Evolutionary conservation across 805 yeast genomes (phyloP).

Genomic region (Suhomyces sp.): DNA sequence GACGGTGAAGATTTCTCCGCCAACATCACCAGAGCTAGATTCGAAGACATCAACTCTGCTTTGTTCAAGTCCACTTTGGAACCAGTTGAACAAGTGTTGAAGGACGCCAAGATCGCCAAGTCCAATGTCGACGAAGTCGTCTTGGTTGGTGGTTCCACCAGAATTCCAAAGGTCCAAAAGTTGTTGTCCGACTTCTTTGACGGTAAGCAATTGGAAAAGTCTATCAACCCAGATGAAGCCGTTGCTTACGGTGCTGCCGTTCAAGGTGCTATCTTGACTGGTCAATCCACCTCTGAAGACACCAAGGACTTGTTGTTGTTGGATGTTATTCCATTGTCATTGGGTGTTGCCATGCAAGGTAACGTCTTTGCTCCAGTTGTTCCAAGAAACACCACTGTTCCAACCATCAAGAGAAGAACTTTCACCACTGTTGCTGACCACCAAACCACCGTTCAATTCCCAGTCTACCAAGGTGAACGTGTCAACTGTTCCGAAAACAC

Average conservation of each 20-base stretch:
- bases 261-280: constrained; percentile 51
- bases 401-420: constrained; percentile 50
- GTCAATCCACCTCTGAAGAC: constrained; percentile 48
- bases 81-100: constrained; percentile 50
- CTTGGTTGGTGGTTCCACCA: constrained; percentile 51
- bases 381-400: constrained; percentile 51
- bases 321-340: constrained; percentile 50
- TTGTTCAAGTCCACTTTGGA: constrained; percentile 50
- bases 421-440: constrained; percentile 52
- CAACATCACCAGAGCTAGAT: constrained; percentile 50
- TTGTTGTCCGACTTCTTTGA: constrained; percentile 50
- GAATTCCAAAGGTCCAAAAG: constrained; percentile 51
- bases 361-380: constrained; percentile 50
- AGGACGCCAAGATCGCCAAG: constrained; percentile 44
- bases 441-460: constrained; percentile 51
- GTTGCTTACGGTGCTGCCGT: constrained; percentile 53
- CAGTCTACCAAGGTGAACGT: constrained; percentile 53
- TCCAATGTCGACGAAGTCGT: constrained; percentile 46
- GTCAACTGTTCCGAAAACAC: constrained; percentile 51
- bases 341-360: constrained; percentile 53
- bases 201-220: constrained; percentile 49
- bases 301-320: constrained; percentile 50
- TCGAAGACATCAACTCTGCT: constrained; percentile 49
- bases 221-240: constrained; percentile 51
- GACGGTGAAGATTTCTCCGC: constrained; percentile 51